phyloP scores from a whole-genome alignment of 805 yeast species.

The Blastobotrys robertii region DNA sequence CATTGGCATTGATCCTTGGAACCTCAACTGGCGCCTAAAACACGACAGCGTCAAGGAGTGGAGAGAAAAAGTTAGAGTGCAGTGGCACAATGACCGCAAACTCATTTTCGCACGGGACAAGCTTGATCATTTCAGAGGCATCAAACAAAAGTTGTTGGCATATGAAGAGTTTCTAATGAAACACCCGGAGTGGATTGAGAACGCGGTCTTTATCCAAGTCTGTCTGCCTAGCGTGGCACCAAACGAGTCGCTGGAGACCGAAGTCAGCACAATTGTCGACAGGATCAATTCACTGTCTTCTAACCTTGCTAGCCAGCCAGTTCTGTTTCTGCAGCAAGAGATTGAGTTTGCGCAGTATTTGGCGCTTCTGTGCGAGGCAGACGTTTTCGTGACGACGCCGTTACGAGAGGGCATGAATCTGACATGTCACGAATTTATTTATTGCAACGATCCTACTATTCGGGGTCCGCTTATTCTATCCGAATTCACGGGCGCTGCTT shows the following conservation, averaged over 20 bases:
- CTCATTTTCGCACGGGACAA: conserved; percentile 84
- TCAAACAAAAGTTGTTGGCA: conserved; percentile 77
- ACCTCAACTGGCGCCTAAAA: conserved; percentile 44
- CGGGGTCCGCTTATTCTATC: conserved; percentile 79
- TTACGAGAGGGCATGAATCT: conserved; percentile 95
- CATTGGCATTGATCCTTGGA: conserved; percentile 34
- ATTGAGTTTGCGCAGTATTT: conserved; percentile 82
- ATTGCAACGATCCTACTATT: conserved; percentile 35
- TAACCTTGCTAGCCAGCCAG: conserved; percentile 71
- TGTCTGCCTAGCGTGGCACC: conserved; percentile 48
- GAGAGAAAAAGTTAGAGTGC: conserved; percentile 59
- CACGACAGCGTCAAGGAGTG: conserved; percentile 33
- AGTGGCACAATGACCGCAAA: conserved; percentile 59
- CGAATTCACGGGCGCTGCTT: conserved; percentile 92
- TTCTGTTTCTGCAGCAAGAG: conserved; percentile 79
- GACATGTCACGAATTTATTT: conserved; percentile 89
- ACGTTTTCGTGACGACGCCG: conserved; percentile 76
- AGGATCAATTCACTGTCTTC: conserved; percentile 75
- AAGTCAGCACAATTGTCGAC: conserved; percentile 67
- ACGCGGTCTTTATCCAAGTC: conserved; percentile 73
- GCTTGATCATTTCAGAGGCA: conserved; percentile 77
- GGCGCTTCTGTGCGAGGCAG: conserved; percentile 80
- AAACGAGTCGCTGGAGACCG: conserved; percentile 55
- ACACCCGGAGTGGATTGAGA: conserved; percentile 61
- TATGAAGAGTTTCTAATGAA: conserved; percentile 67